phyloP scores from a whole-genome alignment of 768 basidiomycete genomes.

The Crucibulum laeve region DNA sequence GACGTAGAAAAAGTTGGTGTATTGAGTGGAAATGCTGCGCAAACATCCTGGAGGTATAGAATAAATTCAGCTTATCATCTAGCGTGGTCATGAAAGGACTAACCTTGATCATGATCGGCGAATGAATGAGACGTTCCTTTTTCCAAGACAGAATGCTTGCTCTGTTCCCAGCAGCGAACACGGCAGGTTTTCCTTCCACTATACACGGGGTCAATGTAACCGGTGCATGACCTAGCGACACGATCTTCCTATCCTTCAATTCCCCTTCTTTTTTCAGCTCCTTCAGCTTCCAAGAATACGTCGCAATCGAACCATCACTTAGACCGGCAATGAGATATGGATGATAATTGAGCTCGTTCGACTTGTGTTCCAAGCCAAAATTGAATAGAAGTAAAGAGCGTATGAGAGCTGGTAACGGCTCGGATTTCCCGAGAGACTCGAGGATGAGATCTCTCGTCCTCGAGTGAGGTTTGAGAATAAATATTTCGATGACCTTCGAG shows the following conservation, averaged over 20 bases:
- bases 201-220: constrained; percentile 53
- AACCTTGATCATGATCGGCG: constrained; percentile 71
- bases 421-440: constrained; percentile 28
- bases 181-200: constrained; percentile 46
- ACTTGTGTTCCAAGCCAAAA: constrained; percentile 42
- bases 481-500: constrained; percentile 56
- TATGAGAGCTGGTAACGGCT: constrained; percentile 34
- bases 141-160: constrained; percentile 69
- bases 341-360: constrained; percentile 30
- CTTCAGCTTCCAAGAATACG: constrained; percentile 40
- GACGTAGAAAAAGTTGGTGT: constrained; percentile 43
- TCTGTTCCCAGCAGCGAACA: constrained; percentile 71
- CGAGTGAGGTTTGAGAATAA: constrained; percentile 24
- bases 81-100: neutral
- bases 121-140: constrained; percentile 57
- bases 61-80: neutral
- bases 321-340: constrained; percentile 70
- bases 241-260: constrained; percentile 49
- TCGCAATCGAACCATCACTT: constrained; percentile 67
- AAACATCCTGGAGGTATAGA: constrained; percentile 37
- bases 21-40: constrained; percentile 47
- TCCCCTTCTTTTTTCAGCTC: constrained; percentile 18
- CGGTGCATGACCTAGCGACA: constrained; percentile 65
- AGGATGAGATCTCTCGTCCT: too few relatives aligned
- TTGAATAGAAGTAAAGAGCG: constrained; percentile 51